phyloP scores from a whole-genome alignment of 1,284 basidiomycete species.

The Cryptococcus sp. region DNA sequence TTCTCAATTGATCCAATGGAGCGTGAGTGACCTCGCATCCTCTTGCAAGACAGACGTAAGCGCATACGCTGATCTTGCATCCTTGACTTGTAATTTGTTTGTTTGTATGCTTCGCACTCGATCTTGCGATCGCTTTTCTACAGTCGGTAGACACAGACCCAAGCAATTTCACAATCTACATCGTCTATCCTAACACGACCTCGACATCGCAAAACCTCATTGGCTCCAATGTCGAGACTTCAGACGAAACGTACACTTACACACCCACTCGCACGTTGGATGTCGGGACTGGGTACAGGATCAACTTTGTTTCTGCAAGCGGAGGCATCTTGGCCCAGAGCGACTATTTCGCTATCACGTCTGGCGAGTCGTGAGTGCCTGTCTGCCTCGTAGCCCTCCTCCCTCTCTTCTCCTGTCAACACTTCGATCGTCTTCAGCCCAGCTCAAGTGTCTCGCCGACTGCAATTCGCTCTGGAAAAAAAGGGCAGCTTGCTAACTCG shows the following conservation, averaged over 20 bases:
- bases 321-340: constrained; percentile 46
- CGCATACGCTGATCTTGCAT: background rate
- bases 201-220: constrained; percentile 29
- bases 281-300: constrained; percentile 30
- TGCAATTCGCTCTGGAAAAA: background rate
- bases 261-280: constrained; percentile 26
- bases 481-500: background rate
- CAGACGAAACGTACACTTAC: constrained; percentile 38
- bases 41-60: background rate
- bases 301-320: constrained; percentile 31
- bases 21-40: constrained; percentile 19
- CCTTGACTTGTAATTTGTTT: background rate
- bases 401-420: no score
- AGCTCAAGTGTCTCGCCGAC: no score
- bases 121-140: no score
- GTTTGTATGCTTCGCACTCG: no score
- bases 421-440: no score
- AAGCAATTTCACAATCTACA: constrained; percentile 35
- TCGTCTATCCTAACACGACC: constrained; percentile 31
- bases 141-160: constrained; percentile 45
- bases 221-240: constrained; percentile 28
- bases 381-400: no score
- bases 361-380: constrained; percentile 27
- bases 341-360: constrained; percentile 35
- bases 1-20: constrained; percentile 39